Evolutionary conservation across 371 early-diverging fungal genomes (phyloP), one percentile per base, ranked within the genome.

Genomic region (Smittium culicis): DNA sequence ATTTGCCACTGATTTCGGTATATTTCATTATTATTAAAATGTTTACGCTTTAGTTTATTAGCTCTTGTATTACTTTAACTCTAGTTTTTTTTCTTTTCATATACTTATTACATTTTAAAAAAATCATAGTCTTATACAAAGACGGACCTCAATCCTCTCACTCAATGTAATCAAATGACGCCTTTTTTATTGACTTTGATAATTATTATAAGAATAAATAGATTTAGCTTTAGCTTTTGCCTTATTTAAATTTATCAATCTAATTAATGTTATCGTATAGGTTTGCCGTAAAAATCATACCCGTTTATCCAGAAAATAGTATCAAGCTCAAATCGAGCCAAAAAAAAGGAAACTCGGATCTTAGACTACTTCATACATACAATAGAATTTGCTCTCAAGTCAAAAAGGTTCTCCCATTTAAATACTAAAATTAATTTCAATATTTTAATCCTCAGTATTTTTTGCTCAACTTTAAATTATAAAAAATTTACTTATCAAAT

Each of bases 1-100:
- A 70, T 93, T 88, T 77, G 93, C 91, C 24, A 79, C 86, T 2
- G 91, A 93, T 72, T 90, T 83, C 72, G n/a, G 66, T 66, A 66
- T 57, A 31, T 45, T 8, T 14, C 25, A 61, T 55, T 27, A 24
- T 55, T 27, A 55, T 24, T 55, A 55, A 24, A 24, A 20, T 54
- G n/a, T 54, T 54, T 54, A 20, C 25, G 17, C 54, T 54, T 17
- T 54, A 25, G 17, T 54, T 54, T 25, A 17, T 54, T 54, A n/a
- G n/a, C n/a, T n/a, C n/a, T n/a, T n/a, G n/a, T n/a, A n/a, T n/a
- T n/a, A n/a, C n/a, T n/a, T n/a, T n/a, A n/a, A n/a, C n/a, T n/a
- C n/a, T n/a, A n/a, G n/a, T n/a, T n/a, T n/a, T n/a, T n/a, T n/a
- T n/a, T n/a, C n/a, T n/a, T n/a, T n/a, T n/a, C n/a, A n/a, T n/a